Evolutionary conservation across 352 stramenopile genomes (phyloP).

Genomic region (Globisporangium cystogenes): DNA sequence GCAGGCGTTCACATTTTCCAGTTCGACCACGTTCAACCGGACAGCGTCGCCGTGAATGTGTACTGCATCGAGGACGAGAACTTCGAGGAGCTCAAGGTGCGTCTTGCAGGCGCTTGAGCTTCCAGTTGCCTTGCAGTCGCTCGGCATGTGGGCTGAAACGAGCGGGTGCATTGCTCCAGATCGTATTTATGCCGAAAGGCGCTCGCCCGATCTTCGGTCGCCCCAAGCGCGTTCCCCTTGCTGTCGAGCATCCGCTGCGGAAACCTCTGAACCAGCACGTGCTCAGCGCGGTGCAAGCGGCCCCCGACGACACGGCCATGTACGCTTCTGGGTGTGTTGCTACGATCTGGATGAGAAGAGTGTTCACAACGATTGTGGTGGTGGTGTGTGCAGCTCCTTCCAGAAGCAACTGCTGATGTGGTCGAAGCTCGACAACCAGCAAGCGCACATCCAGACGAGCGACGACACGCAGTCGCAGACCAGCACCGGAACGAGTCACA

Average conservation of each 20-base stretch:
- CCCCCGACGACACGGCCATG: constrained; percentile 50
- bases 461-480: constrained; percentile 60
- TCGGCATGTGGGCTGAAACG: no score
- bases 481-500: constrained; percentile 43
- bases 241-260: constrained; percentile 31
- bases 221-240: constrained; percentile 30
- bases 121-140: no score
- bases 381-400: constrained; percentile 31
- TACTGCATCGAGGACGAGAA: constrained; percentile 80
- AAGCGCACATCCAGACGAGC: constrained; percentile 30
- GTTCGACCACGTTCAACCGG: constrained; percentile 65
- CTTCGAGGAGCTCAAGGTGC: constrained; percentile 77
- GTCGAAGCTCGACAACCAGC: constrained; percentile 56
- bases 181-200: constrained; percentile 77
- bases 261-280: constrained; percentile 32
- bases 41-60: constrained; percentile 71
- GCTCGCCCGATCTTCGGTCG: constrained; percentile 62
- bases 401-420: constrained; percentile 81
- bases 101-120: background rate
- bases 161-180: constrained; percentile 19
- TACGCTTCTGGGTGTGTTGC: constrained; percentile 22
- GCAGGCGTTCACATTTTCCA: constrained; percentile 83
- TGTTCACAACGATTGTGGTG: background rate
- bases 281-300: constrained; percentile 34
- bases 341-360: no score